A percentile compares a stretch with the other conserved stretches of the same genome.
These are phyloP conservation scores for Fomitopsis schrenkii DNA, from an alignment of 1,284 basidiomycete species.

Conservation along the genomic window DNA sequence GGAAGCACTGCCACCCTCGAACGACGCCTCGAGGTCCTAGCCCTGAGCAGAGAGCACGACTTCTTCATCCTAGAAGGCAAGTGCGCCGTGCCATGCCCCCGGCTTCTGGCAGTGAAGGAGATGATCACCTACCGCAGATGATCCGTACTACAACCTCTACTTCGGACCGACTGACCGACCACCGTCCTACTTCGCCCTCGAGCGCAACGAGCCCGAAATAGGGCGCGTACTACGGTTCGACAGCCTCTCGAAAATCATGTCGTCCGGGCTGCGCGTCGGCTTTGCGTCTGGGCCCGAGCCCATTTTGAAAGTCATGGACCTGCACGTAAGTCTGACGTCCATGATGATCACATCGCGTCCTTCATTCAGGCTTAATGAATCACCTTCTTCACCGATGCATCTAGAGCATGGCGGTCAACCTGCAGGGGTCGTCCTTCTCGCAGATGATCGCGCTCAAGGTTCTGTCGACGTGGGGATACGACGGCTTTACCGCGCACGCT, in stretches of 20 bases:
- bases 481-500: conserved; percentile 76
- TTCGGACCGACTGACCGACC: conserved; percentile 60
- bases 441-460: conserved; percentile 75
- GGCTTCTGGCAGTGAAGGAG: not conserved
- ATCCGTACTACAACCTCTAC: conserved; percentile 78
- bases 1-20: conserved; percentile 73
- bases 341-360: not conserved
- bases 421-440: conserved; percentile 77
- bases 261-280: conserved; percentile 79
- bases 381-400: conserved; percentile 2
- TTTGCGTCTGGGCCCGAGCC: conserved; percentile 78
- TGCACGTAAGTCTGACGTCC: conserved; percentile 45
- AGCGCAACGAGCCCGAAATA: conserved; percentile 52
- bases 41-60: conserved; percentile 71
- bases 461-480: conserved; percentile 74
- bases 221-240: conserved; percentile 85
- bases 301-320: conserved; percentile 74
- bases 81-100: not conserved
- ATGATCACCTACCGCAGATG: conserved; percentile 41
- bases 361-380: not conserved
- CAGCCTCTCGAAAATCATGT: conserved; percentile 85
- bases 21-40: conserved; percentile 76
- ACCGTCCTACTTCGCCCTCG: conserved; percentile 79
- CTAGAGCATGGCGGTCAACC: conserved; percentile 69
- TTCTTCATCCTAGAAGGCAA: conserved; percentile 86